Base-by-base conservation (phyloP, 108 stramenopile species). In the Conticribra weissflogii region DNA sequence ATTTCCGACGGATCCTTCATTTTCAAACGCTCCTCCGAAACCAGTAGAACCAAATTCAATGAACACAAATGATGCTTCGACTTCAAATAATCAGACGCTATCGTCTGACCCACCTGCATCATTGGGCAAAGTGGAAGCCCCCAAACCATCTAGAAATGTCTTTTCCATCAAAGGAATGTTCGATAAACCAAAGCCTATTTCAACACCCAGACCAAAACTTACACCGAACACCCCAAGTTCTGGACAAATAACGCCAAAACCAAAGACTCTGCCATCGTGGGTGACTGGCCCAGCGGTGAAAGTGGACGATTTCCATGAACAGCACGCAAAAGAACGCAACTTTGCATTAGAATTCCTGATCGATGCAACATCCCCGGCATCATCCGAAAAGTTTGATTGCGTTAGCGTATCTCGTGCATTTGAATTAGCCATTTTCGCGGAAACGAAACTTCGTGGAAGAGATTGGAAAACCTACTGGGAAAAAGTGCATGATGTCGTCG, bases 91-190 rank as follows among this genome's bases (percentile, higher is more conserved):
- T 28, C 66, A 67, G 29, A 28, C 54, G 41, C 54, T 55, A 3
- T 16, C 54, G 0, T 16, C 66, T 46, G 15, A 46, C 45, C 31
- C 51, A 25, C 55, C 47, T 15, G 14, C 52, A 32, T 63, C 71
- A 48, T 31, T 49, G n/a, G 76, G 66, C 28, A 81, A 72, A 64
- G 30, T 61, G 14, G 71, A 70, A 22, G 51, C 63, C 5, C 71
- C 63, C 5, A 59, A 69, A 31, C 66, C 60, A 63, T 54, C 59
- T 14, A 74, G 71, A 46, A 65, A 72, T 50, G 71, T 50, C 1
- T 81, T 77, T 66, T 81, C 80, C 2, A 59, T 81, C 51, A 81
- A 77, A 55, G 80, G 76, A 50, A 81, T 77, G 80, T 77, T 77
- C 30, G 75, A 81, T 41, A 72, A 77, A 54, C 79, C 79, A 5